Conservation (phyloP, 2,329 filamentous ascomycete genomes). For the Corynespora cassiicola region DNA sequence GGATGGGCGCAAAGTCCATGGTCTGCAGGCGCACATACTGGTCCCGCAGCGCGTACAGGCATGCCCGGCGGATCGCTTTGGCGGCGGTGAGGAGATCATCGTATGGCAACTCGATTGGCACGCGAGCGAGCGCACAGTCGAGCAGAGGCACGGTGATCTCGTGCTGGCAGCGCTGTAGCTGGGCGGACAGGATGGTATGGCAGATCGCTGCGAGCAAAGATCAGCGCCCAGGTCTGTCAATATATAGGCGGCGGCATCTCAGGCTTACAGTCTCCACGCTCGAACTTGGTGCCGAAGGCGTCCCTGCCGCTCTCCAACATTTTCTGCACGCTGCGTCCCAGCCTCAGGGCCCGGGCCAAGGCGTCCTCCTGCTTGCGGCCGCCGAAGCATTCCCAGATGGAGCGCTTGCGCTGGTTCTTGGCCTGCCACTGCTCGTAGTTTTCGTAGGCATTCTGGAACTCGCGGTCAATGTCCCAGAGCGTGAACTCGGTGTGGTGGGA, state of each 20-base stretch:
- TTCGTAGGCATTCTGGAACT: slow-evolving; percentile 41
- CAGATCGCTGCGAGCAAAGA: slow-evolving; percentile 30
- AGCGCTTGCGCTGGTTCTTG: slow-evolving; percentile 23
- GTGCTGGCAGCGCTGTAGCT: slow-evolving; percentile 40
- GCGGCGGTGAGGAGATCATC: slow-evolving; percentile 38
- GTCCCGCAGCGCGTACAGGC: slow-evolving; percentile 35
- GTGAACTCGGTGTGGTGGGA: slow-evolving; percentile 36
- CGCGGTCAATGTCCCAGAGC: slow-evolving; percentile 44
- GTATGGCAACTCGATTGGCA: slow-evolving; percentile 25
- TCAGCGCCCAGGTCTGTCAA: slow-evolving; percentile 18
- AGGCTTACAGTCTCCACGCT: slow-evolving; percentile 38
- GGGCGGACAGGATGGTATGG: slow-evolving; percentile 35
- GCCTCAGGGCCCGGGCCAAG: slow-evolving; percentile 30
- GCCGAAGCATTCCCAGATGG: slow-evolving; percentile 33
- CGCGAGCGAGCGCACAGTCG: slow-evolving; percentile 31
- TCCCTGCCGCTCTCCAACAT: slow-evolving; percentile 34
- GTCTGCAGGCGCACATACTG: slow-evolving; percentile 34
- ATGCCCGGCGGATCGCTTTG: slow-evolving; percentile 38
- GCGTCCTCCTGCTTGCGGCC: slow-evolving; percentile 31
- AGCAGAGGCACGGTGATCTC: slow-evolving; percentile 38
- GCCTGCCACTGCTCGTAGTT: slow-evolving; percentile 39
- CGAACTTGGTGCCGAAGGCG: slow-evolving; percentile 35
- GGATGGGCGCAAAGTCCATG: slow-evolving; percentile 21
- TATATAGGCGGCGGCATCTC: background rate
- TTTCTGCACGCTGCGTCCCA: slow-evolving; percentile 33